A percentile compares a stretch with the other conserved stretches of the same genome.
Conservation (phyloP, 345 rosid species). For the Populus tremula region DNA sequence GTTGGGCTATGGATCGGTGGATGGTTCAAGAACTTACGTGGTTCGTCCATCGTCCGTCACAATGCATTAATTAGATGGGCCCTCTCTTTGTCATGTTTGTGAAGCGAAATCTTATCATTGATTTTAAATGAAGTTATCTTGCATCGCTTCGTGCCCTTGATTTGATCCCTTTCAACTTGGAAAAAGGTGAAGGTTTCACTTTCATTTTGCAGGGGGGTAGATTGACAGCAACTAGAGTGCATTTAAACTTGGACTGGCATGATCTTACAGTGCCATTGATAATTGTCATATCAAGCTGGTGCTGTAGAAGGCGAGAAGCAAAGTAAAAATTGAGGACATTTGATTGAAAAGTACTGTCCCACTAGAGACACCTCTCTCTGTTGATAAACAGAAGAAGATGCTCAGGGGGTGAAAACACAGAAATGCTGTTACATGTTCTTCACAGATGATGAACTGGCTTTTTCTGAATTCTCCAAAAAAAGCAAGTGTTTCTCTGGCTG, state of each 20-base stretch:
- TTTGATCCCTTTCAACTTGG: background rate
- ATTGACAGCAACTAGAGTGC: background rate
- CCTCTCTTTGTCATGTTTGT: background rate
- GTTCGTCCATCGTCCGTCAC: conserved; percentile 1
- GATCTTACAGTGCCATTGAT: background rate
- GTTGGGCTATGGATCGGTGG: conserved; percentile 12
- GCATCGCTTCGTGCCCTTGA: background rate
- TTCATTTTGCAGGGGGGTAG: background rate
- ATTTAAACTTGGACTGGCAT: background rate
- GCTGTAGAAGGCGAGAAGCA: background rate
- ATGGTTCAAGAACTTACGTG: conserved; percentile 13
- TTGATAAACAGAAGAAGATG: background rate
- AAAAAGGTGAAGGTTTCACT: background rate
- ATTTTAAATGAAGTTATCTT: background rate
- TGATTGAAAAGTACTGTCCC: background rate
- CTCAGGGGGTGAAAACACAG: background rate
- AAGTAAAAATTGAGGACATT: background rate
- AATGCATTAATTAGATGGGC: conserved; percentile 5
- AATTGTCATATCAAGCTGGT: background rate
- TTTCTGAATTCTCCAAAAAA: background rate
- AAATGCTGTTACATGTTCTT: background rate
- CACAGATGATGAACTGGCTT: background rate
- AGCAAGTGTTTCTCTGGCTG: no score
- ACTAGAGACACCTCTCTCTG: background rate
- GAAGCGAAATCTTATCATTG: background rate